These are phyloP conservation scores for Xylaria sp. DNA, from an alignment of 2,329 filamentous ascomycete genomes.

Conservation along the genomic window DNA sequence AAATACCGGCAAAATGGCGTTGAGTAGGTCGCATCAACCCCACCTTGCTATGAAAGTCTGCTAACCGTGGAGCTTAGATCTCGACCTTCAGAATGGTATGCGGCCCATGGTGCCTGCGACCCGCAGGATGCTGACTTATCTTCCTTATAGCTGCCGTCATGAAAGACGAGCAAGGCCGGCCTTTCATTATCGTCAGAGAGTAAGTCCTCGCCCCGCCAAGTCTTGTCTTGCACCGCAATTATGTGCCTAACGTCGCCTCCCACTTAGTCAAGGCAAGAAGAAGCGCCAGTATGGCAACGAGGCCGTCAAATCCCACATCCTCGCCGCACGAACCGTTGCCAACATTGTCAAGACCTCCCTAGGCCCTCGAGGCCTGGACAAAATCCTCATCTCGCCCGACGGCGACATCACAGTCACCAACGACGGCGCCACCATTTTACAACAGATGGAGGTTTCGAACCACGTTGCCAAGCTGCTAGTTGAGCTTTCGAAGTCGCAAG, in stretches of 20 bases:
- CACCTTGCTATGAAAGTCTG: constrained; percentile 25
- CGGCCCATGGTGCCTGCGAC: constrained; percentile 10
- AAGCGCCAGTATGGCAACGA: constrained; percentile 96
- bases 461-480: constrained; percentile 97
- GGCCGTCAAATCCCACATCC: constrained; percentile 96
- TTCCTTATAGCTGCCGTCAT: constrained; percentile 65
- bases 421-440: constrained; percentile 95
- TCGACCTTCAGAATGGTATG: constrained; percentile 83
- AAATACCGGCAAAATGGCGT: constrained; percentile 53
- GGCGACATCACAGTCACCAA: constrained; percentile 99
- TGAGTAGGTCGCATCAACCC: constrained; percentile 52
- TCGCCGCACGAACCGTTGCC: constrained; percentile 92
- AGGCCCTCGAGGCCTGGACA: constrained; percentile 93
- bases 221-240: not conserved
- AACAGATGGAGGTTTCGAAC: constrained; percentile 99
- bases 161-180: constrained; percentile 96
- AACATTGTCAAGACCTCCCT: constrained; percentile 98
- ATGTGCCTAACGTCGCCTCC: constrained; percentile 3
- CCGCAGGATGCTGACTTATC: constrained; percentile 21
- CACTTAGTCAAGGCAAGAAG: constrained; percentile 86
- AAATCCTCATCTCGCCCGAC: constrained; percentile 97
- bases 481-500: constrained; percentile 96
- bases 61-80: constrained; percentile 56
- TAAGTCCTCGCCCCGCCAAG: constrained; percentile 56
- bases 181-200: constrained; percentile 98